phyloP scores from a whole-genome alignment of 1,284 basidiomycete species.

The Agaricales sp. region DNA sequence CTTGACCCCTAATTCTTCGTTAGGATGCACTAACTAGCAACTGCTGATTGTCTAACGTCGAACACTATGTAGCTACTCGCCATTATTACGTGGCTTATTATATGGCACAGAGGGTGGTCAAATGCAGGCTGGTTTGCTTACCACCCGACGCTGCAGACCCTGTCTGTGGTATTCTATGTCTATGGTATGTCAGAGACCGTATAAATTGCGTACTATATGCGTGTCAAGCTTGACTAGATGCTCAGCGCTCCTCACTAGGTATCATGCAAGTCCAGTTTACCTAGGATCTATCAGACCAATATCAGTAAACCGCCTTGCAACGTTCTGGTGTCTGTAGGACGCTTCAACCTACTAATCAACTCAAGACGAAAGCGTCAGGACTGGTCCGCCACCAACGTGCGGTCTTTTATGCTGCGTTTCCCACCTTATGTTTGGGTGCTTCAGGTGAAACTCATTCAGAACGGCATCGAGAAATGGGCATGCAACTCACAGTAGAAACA shows the following conservation, averaged over 20 bases:
- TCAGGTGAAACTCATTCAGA: neutral
- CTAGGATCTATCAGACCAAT: too few relatives aligned
- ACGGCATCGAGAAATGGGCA: slow-evolving; percentile 17
- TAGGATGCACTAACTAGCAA: too few relatives aligned
- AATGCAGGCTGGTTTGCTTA: slow-evolving; percentile 49
- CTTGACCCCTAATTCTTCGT: too few relatives aligned
- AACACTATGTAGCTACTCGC: slow-evolving; percentile 30
- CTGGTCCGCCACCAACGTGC: slow-evolving; percentile 53
- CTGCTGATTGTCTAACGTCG: too few relatives aligned
- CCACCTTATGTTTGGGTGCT: slow-evolving; percentile 34
- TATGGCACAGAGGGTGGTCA: slow-evolving; percentile 38
- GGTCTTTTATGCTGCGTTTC: slow-evolving; percentile 40
- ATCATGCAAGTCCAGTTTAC: neutral
- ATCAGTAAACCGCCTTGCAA: too few relatives aligned
- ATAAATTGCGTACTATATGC: too few relatives aligned
- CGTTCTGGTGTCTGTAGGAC: too few relatives aligned
- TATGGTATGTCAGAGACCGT: slow-evolving; percentile 51
- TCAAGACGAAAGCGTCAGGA: slow-evolving; percentile 54
- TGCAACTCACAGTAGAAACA: slow-evolving; percentile 15
- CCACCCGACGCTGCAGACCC: slow-evolving; percentile 52
- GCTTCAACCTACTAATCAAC: slow-evolving; percentile 64
- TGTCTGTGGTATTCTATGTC: slow-evolving; percentile 42
- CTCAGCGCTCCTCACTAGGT: neutral
- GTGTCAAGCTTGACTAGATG: too few relatives aligned
- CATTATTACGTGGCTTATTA: slow-evolving; percentile 39